A percentile compares a stretch with the other conserved stretches of the same genome.
Conservation (phyloP, 768 basidiomycete genomes). For the Leccinum uliginosum region DNA sequence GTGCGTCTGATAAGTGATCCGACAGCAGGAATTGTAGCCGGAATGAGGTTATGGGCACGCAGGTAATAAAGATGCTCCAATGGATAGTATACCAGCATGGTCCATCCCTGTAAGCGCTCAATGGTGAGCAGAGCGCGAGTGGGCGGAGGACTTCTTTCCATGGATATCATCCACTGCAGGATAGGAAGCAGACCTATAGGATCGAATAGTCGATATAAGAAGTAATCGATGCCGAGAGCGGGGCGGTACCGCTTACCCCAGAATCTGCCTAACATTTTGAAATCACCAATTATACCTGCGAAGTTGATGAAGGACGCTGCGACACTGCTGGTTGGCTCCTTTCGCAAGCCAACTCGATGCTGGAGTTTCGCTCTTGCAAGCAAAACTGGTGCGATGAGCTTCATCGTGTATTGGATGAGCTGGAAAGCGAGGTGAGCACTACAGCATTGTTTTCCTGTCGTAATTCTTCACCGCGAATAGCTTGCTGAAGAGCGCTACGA, state of each 20-base stretch:
- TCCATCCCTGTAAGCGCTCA: constrained; percentile 69
- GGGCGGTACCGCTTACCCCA: constrained; percentile 55
- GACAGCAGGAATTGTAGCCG: constrained; percentile 47
- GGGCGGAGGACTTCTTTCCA: constrained; percentile 68
- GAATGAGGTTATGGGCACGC: constrained; percentile 55
- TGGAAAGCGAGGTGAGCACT: constrained; percentile 26
- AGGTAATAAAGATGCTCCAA: constrained; percentile 75
- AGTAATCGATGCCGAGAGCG: not conserved
- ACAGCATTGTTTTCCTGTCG: not conserved
- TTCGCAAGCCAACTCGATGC: constrained; percentile 56
- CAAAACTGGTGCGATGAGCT: constrained; percentile 64
- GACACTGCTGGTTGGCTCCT: constrained; percentile 47
- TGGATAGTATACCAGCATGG: constrained; percentile 78
- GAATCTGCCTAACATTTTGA: constrained; percentile 69
- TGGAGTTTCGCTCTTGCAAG: constrained; percentile 66
- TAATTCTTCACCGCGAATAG: constrained; percentile 55
- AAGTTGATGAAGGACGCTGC: constrained; percentile 54
- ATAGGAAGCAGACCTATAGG: constrained; percentile 68
- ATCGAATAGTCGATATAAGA: not conserved
- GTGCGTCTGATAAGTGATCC: constrained; percentile 38
- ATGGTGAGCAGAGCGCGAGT: constrained; percentile 69
- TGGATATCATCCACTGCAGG: constrained; percentile 71
- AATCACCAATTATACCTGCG: constrained; percentile 55
- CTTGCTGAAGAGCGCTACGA: constrained; percentile 50
- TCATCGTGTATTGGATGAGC: constrained; percentile 72